phyloP scores from a whole-genome alignment of 257 asterid species.

The Datura wrightii region DNA sequence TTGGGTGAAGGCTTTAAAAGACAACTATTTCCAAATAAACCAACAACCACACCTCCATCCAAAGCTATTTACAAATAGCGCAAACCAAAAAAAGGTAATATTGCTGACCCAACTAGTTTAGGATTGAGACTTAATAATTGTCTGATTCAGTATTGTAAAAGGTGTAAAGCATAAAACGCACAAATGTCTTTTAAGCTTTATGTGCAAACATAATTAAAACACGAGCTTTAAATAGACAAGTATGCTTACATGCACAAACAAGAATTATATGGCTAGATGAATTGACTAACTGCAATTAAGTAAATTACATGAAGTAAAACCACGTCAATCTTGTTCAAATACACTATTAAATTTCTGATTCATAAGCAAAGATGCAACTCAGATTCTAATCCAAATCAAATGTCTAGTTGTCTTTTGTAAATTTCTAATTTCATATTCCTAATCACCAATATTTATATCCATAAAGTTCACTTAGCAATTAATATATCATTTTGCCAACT shows the following conservation, averaged over 20 bases:
- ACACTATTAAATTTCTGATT: not conserved
- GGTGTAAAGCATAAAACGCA: not conserved
- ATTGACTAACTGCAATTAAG: conserved; percentile 5
- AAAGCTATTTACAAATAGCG: not conserved
- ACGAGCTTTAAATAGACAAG: not conserved
- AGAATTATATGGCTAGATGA: not conserved
- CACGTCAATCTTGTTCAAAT: not conserved
- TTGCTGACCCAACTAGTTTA: not conserved
- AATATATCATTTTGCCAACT: not conserved
- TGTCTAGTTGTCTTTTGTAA: not conserved
- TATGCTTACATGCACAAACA: not conserved
- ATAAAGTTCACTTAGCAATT: not conserved
- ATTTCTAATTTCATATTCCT: not conserved
- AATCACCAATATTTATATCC: not conserved
- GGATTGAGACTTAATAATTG: not conserved
- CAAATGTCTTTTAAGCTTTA: not conserved
- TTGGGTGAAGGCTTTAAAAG: not conserved
- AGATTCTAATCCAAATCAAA: conserved; percentile 16
- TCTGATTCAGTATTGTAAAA: not conserved
- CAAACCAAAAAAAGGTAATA: not conserved
- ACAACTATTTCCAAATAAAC: not conserved
- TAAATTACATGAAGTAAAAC: not conserved
- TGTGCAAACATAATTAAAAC: not conserved
- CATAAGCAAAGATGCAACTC: not conserved
- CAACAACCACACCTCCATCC: not conserved